phyloP scores from a whole-genome alignment of 176 grass and related monocot species.

The Raddia guianensis region DNA sequence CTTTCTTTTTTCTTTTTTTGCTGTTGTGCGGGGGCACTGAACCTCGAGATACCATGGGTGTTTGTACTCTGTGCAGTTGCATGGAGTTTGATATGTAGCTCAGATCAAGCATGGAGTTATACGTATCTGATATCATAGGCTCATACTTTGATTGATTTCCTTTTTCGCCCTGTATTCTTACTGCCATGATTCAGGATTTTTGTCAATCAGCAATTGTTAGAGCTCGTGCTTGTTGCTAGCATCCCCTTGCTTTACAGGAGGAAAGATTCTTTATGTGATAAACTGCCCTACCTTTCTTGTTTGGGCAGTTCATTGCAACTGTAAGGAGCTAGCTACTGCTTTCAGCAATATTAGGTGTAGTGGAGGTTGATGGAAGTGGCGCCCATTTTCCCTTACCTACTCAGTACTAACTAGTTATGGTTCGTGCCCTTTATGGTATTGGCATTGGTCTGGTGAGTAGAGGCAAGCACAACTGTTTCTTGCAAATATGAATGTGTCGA shows the following conservation, averaged over 20 bases:
- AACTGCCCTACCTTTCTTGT: not conserved
- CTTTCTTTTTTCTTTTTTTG: not conserved
- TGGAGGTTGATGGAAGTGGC: constrained; percentile 29
- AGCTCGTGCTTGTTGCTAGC: not conserved
- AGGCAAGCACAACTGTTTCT: constrained; percentile 20
- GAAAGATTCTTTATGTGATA: constrained; percentile 1
- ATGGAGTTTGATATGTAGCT: not conserved
- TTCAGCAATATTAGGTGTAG: constrained; percentile 15
- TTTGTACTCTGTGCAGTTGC: not conserved
- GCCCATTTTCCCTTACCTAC: constrained; percentile 12
- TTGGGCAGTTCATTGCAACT: constrained; percentile 21
- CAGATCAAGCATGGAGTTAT: not conserved
- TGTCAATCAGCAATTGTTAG: constrained; percentile 18
- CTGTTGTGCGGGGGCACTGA: not conserved
- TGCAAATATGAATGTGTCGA: not conserved
- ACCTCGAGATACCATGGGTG: not conserved
- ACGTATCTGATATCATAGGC: not conserved
- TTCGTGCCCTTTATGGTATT: constrained; percentile 72
- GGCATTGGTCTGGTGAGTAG: constrained; percentile 85
- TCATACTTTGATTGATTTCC: constrained; percentile 20
- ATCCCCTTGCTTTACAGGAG: not conserved
- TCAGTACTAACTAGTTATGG: constrained; percentile 53
- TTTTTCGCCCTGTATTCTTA: not conserved
- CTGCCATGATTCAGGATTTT: not conserved
- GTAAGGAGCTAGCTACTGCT: not conserved